Base-by-base conservation (phyloP, 768 basidiomycete genomes). In the Guyanaporus albipodus region DNA sequence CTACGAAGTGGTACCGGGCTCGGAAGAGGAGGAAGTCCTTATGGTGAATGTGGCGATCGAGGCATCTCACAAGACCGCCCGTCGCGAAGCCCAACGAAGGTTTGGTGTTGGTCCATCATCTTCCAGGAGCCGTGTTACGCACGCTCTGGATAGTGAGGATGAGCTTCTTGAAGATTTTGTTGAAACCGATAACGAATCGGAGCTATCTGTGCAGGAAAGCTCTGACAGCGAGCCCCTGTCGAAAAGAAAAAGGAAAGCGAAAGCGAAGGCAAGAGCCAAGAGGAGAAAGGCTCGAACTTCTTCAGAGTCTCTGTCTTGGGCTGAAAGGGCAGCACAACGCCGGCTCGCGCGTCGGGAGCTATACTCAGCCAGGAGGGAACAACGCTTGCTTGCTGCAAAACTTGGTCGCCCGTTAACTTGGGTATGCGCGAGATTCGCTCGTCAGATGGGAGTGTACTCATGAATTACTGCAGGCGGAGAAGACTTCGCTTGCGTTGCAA, bases 371-470 rank as follows among this genome's bases (percentile, higher is more conserved):
- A 74, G 71, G 58, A 54, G 42, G 41, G 83, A 81, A 61, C 77
- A 85, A 60, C 61, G 57, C 38, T 71, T 62, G 33, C 58, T 88
- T 55, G 66, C 69, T 39, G 56, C 66, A 47, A 73, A 83, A 58
- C 70, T 92, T 9, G 89, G 90, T 8, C 78, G 92, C 22, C 80
- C 74, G 54, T 68, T 95, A 53, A 91, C 88, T 11, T 74, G 79
- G 65, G 83, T 88, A 60, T 47, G 80, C 63, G 15, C 39, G 11
- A 22, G 28, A 50, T 33, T 43, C 26, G 22, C 27, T 54, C 17
- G 52, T 62, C 24, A 47, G 29, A 40, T 12, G 18, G 6, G 14
- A 38, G 15, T 31, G 6, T 27, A n/a, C 22, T 42, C n/a, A 56
- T 32, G 50, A 15, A 55, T 19, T 29, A n/a, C 50, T 41, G 4